These are phyloP conservation scores for Pogostemon cablin DNA, from an alignment of 257 asterid genomes.

Conservation along the genomic window DNA sequence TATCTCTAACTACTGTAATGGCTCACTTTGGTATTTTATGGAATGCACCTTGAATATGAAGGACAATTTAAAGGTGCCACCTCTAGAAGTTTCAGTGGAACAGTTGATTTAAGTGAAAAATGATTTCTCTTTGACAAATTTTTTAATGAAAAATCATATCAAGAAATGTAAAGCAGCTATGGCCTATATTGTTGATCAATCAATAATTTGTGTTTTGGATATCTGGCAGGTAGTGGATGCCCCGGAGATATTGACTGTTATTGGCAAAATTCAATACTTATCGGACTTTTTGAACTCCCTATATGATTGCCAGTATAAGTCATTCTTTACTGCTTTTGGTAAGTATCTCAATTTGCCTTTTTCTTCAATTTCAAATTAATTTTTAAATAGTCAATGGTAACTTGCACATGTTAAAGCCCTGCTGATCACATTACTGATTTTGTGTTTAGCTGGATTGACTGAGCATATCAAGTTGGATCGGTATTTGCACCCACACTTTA, in stretches of 20 bases:
- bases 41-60: neutral
- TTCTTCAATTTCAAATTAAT: conserved; percentile 10
- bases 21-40: no score
- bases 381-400: neutral
- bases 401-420: neutral
- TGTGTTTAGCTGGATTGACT: conserved; percentile 72
- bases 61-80: neutral
- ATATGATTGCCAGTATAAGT: conserved; percentile 79
- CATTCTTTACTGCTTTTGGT: conserved; percentile 87
- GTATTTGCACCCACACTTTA: conserved; percentile 77
- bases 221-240: conserved; percentile 89
- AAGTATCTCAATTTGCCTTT: conserved; percentile 33
- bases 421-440: conserved; percentile 9
- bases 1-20: no score
- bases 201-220: conserved; percentile 25
- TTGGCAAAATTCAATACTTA: conserved; percentile 73
- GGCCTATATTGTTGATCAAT: neutral
- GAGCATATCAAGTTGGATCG: conserved; percentile 77
- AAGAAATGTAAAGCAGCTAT: neutral
- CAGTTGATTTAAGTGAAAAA: no score
- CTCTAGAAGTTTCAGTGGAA: no score
- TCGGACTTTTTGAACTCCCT: conserved; percentile 81
- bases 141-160: no score
- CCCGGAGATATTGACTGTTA: conserved; percentile 87
- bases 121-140: no score